Conservation (phyloP, 768 basidiomycete genomes). For the Suillus weaverae region DNA sequence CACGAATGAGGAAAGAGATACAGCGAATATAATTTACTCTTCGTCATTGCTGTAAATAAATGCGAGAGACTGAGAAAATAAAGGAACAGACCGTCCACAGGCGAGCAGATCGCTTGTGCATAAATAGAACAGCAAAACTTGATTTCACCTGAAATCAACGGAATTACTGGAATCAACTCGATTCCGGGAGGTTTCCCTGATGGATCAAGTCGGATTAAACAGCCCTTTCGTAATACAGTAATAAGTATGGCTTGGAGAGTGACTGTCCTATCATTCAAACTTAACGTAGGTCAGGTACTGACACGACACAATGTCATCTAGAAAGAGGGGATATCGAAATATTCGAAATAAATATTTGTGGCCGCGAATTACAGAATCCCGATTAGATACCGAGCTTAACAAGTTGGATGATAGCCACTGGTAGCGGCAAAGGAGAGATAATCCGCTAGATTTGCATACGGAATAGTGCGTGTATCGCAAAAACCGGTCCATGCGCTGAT, state of each 20-base stretch:
- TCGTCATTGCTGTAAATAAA: too few relatives aligned
- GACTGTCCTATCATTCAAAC: neutral
- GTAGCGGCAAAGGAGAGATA: conserved; percentile 24
- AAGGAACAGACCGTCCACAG: too few relatives aligned
- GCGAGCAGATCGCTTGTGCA: neutral
- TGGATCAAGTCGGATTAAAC: neutral
- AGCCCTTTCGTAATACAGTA: neutral
- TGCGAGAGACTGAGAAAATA: too few relatives aligned
- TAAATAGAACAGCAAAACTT: too few relatives aligned
- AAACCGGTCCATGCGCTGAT: conserved; percentile 27
- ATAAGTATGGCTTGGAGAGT: neutral
- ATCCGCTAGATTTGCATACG: conserved; percentile 23
- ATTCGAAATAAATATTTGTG: neutral
- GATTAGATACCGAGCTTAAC: conserved; percentile 7
- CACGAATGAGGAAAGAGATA: too few relatives aligned
- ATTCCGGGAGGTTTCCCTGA: too few relatives aligned
- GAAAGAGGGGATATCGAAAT: neutral
- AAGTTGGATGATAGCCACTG: conserved; percentile 17
- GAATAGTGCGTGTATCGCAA: conserved; percentile 21
- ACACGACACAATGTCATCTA: neutral
- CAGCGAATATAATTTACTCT: too few relatives aligned
- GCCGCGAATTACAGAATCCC: neutral
- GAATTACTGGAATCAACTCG: too few relatives aligned
- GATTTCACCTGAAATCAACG: too few relatives aligned
- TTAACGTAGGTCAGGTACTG: neutral